phyloP scores from a whole-genome alignment of 1,284 basidiomycete genomes.

The Tylopilus sp. region DNA sequence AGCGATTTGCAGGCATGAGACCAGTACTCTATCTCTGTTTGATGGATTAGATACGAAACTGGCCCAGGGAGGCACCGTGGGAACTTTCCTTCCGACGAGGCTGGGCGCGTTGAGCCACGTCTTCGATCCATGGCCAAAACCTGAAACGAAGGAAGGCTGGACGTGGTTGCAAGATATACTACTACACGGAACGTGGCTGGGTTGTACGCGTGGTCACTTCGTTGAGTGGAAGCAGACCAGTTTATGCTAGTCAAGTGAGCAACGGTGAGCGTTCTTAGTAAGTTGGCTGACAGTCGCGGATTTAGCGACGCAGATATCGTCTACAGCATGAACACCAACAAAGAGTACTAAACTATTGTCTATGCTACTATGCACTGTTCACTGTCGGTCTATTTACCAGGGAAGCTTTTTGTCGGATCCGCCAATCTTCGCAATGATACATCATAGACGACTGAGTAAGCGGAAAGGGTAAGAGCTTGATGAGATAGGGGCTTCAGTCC shows the following conservation, averaged over 20 bases:
- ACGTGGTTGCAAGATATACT: constrained; percentile 6
- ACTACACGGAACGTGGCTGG: constrained; percentile 8
- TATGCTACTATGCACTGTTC: neutral
- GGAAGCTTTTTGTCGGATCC: constrained; percentile 12
- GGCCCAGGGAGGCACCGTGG: constrained; percentile 19
- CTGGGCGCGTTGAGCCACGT: constrained; percentile 31
- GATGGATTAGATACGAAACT: constrained; percentile 6
- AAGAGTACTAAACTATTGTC: constrained; percentile 1
- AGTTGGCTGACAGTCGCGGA: constrained; percentile 19
- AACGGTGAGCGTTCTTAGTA: constrained; percentile 12
- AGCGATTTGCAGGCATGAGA: constrained; percentile 57
- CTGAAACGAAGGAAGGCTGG: neutral
- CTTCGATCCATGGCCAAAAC: constrained; percentile 29
- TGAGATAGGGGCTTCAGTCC: constrained; percentile 16
- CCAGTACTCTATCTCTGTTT: constrained; percentile 66
- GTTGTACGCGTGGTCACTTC: constrained; percentile 2
- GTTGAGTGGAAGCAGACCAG: constrained; percentile 5
- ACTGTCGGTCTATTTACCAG: constrained; percentile 2
- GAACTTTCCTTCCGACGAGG: constrained; percentile 35
- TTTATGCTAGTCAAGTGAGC: constrained; percentile 1
- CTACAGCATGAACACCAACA: neutral
- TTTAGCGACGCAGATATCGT: constrained; percentile 6
- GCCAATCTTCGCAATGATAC: constrained; percentile 71
- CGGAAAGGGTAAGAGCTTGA: constrained; percentile 7
- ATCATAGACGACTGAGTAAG: constrained; percentile 70